A percentile compares a stretch with the other conserved stretches of the same genome.
Conservation (phyloP, 2,329 filamentous ascomycete genomes). For the Paecilomyces sp. region DNA sequence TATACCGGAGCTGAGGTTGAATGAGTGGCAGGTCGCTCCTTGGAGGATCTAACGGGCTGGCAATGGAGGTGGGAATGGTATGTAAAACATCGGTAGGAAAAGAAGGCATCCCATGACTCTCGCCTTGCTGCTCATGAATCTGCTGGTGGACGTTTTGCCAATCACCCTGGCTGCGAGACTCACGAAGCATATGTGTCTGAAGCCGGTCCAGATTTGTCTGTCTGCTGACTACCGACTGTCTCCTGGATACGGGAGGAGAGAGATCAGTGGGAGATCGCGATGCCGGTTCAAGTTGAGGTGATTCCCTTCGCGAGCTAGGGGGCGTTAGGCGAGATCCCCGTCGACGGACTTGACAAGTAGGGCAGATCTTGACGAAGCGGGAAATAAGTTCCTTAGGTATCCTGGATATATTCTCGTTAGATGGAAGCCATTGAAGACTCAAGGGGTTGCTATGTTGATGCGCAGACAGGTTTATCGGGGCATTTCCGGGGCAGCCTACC, state of each 20-base stretch:
- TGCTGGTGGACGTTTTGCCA: slow-evolving; percentile 23
- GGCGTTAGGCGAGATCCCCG: slow-evolving; percentile 35
- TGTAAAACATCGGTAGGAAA: background rate
- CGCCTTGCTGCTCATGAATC: slow-evolving; percentile 11
- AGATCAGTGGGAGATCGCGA: slow-evolving; percentile 28
- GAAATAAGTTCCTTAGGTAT: slow-evolving; percentile 47
- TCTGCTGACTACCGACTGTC: slow-evolving; percentile 26
- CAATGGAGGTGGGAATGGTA: background rate
- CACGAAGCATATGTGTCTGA: slow-evolving; percentile 22
- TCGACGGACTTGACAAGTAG: slow-evolving; percentile 42
- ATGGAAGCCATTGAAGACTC: slow-evolving; percentile 1
- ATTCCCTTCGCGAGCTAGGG: slow-evolving; percentile 32
- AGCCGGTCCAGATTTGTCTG: slow-evolving; percentile 17
- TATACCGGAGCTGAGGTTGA: background rate
- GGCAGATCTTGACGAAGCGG: slow-evolving; percentile 45
- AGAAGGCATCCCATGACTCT: background rate
- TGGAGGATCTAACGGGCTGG: background rate
- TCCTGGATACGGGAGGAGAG: slow-evolving; percentile 28
- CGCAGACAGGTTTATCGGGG: background rate
- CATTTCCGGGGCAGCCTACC: slow-evolving; percentile 25
- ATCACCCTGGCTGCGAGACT: slow-evolving; percentile 16
- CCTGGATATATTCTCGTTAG: slow-evolving; percentile 22
- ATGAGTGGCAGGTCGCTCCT: background rate
- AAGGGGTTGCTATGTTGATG: background rate
- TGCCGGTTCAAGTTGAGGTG: slow-evolving; percentile 27